Evolutionary conservation across 805 yeast genomes (phyloP).

Genomic region (Kodamaea laetipori): DNA sequence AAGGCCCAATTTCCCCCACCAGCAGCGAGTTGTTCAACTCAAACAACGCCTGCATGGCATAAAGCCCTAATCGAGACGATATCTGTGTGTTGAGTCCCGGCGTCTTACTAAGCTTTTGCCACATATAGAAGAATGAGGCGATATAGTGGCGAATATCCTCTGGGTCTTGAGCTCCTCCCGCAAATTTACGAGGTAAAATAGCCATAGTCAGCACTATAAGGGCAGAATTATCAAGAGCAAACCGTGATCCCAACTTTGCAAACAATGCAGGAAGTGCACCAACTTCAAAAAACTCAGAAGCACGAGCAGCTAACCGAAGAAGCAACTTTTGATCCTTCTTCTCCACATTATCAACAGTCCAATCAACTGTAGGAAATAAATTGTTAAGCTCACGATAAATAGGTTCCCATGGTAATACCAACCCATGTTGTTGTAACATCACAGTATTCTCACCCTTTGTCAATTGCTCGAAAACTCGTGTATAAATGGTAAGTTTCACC

Average conservation of each 20-base stretch:
- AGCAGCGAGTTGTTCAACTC: conserved; percentile 26
- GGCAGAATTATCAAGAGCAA: conserved; percentile 55
- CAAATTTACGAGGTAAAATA: conserved; percentile 51
- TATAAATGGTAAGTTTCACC: conserved; percentile 59
- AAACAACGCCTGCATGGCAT: conserved; percentile 52
- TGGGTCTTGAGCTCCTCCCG: conserved; percentile 28
- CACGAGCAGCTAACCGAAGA: conserved; percentile 52
- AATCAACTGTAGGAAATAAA: conserved; percentile 34
- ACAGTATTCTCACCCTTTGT: conserved; percentile 45
- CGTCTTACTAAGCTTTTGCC: conserved; percentile 58
- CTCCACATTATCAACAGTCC: conserved; percentile 47
- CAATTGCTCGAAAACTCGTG: conserved; percentile 59
- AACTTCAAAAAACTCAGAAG: conserved; percentile 56
- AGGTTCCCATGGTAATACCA: conserved; percentile 54
- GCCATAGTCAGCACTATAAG: conserved; percentile 55
- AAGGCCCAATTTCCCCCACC: conserved; percentile 39
- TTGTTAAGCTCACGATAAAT: conserved; percentile 38
- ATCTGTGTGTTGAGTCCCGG: conserved; percentile 62
- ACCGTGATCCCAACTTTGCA: conserved; percentile 51
- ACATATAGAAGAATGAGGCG: conserved; percentile 69
- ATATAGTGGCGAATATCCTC: conserved; percentile 56
- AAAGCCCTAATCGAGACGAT: conserved; percentile 63
- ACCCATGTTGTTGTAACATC: conserved; percentile 42
- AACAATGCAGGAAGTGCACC: conserved; percentile 52
- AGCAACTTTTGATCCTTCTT: conserved; percentile 51